Percentiles rank a stretch among this genome's conserved stretches.
Conservation (phyloP, 495 filamentous ascomycete species). For the Aspergillus ellipticus region DNA sequence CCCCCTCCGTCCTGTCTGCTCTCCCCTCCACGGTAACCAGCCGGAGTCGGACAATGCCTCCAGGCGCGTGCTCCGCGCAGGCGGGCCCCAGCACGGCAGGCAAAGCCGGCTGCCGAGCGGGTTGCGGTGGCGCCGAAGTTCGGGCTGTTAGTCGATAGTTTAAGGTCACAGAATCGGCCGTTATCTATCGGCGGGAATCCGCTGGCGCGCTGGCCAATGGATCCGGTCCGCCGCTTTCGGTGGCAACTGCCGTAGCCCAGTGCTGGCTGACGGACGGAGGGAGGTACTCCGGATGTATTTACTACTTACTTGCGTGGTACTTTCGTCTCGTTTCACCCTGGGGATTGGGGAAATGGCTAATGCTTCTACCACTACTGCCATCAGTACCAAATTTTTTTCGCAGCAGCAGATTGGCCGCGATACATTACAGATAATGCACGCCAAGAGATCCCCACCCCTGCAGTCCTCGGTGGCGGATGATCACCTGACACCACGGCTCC, state of each 20-base stretch:
- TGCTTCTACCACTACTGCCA: too few species aligned
- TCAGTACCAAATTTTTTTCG: too few species aligned
- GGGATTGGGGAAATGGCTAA: too few species aligned
- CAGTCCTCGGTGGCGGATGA: background rate
- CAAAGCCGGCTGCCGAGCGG: conserved; percentile 16
- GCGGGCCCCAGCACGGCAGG: background rate
- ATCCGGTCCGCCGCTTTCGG: background rate
- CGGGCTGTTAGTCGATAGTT: conserved; percentile 41
- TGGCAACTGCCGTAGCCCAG: background rate
- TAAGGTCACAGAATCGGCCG: conserved; percentile 37
- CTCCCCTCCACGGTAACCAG: too few species aligned
- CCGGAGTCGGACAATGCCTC: conserved; percentile 2
- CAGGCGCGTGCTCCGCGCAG: background rate
- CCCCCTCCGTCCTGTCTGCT: too few species aligned
- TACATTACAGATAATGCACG: background rate
- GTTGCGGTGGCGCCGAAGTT: conserved; percentile 30
- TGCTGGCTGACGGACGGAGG: background rate
- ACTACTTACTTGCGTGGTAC: background rate
- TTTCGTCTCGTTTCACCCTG: background rate
- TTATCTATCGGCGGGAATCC: conserved; percentile 36
- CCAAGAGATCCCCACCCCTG: background rate
- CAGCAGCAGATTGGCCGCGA: background rate
- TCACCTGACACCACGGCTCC: background rate
- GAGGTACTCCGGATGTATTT: background rate
- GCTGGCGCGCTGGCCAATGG: background rate